phyloP scores from a whole-genome alignment of 148 eudicot species.

The Fagopyrum esculentum region DNA sequence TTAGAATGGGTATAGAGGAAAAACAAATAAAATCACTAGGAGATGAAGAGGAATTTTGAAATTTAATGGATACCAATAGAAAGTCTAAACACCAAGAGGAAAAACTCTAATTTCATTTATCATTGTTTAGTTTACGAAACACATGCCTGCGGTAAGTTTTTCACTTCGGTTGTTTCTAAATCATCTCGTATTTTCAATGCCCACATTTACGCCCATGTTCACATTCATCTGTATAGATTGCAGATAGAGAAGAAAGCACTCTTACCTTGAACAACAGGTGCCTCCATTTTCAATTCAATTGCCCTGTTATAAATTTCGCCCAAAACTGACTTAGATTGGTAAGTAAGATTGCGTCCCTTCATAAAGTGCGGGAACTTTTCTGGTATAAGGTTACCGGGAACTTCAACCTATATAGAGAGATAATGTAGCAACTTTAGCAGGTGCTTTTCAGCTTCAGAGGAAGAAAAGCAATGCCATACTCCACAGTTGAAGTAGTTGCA shows the following conservation, averaged over 20 bases:
- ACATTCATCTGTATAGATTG: not conserved
- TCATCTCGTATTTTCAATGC: not conserved
- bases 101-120: not conserved
- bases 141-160: too few species aligned
- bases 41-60: too few species aligned
- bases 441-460: not conserved
- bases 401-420: slow-evolving; percentile 32
- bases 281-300: slow-evolving; percentile 10
- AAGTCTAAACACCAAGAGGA: too few species aligned
- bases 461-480: not conserved
- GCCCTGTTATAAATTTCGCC: slow-evolving; percentile 44
- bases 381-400: slow-evolving; percentile 33
- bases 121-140: too few species aligned
- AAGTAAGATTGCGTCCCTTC: slow-evolving; percentile 24
- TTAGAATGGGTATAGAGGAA: too few species aligned
- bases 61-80: too few species aligned
- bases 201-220: not conserved
- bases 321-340: slow-evolving; percentile 46
- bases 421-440: not conserved
- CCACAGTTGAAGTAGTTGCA: not conserved
- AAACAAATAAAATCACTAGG: too few species aligned
- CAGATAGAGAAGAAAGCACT: not conserved
- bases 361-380: slow-evolving; percentile 50
- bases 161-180: not conserved
- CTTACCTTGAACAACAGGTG: slow-evolving; percentile 27